Conservation (phyloP, 306 rosid species). For the Quercus mongolica region DNA sequence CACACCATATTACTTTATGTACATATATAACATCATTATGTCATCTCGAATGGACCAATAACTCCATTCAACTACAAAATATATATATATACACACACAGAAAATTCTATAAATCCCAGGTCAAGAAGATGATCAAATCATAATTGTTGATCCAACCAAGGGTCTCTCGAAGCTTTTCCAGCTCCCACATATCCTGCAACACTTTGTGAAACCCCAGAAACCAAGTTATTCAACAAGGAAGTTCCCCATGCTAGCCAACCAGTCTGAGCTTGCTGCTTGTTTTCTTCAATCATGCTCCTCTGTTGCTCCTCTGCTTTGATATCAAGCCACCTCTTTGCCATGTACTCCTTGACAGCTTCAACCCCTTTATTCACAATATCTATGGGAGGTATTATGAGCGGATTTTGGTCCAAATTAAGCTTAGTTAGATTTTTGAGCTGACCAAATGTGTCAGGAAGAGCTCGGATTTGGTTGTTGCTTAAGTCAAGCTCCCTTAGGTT, state of each 20-base stretch:
- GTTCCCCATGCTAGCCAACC: slow-evolving; percentile 55
- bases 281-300: slow-evolving; percentile 29
- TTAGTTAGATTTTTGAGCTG: slow-evolving; percentile 40
- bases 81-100: not conserved
- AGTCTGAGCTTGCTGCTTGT: slow-evolving; percentile 28
- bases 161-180: slow-evolving; percentile 32
- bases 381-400: slow-evolving; percentile 31
- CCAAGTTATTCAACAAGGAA: slow-evolving; percentile 32
- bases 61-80: not conserved
- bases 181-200: slow-evolving; percentile 36
- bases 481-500: slow-evolving; percentile 47
- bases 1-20: no score
- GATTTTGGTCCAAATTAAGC: slow-evolving; percentile 53
- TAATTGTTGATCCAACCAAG: slow-evolving; percentile 38
- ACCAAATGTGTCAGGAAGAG: slow-evolving; percentile 40
- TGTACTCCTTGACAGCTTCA: slow-evolving; percentile 46
- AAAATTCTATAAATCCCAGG: not conserved
- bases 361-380: slow-evolving; percentile 46
- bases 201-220: slow-evolving; percentile 36
- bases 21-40: no score
- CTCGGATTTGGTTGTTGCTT: slow-evolving; percentile 53
- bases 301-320: slow-evolving; percentile 28
- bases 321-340: slow-evolving; percentile 39
- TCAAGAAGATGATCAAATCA: slow-evolving; percentile 3
- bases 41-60: no score